Percentiles rank a stretch among this genome's conserved stretches.
Evolutionary conservation across 1,284 basidiomycete genomes (phyloP).

Genomic region (Megacollybia platyphylla): DNA sequence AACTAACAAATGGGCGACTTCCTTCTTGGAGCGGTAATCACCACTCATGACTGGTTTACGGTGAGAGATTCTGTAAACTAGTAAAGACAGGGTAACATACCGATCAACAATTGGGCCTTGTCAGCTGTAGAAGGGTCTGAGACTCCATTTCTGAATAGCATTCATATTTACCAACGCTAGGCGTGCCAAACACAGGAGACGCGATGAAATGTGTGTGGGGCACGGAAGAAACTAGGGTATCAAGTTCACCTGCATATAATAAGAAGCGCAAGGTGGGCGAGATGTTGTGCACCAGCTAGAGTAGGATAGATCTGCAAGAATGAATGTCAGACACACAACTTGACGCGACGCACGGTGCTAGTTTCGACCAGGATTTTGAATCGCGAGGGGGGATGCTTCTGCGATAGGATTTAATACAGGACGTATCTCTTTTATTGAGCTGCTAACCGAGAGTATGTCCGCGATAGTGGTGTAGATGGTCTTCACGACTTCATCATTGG

Average conservation of each 20-base stretch:
- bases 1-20: constrained; percentile 62
- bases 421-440: constrained; percentile 1
- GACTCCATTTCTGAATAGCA: no score
- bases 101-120: constrained; percentile 57
- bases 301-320: constrained; percentile 50
- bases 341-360: constrained; percentile 44
- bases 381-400: constrained; percentile 29
- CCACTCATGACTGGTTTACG: constrained; percentile 43
- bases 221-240: constrained; percentile 50
- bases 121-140: constrained; percentile 21
- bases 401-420: constrained; percentile 6
- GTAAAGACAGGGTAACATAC: background rate
- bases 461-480: constrained; percentile 55
- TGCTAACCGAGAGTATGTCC: constrained; percentile 32
- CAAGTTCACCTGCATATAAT: constrained; percentile 46
- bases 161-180: constrained; percentile 27
- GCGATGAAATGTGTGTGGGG: constrained; percentile 61
- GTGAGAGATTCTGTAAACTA: background rate
- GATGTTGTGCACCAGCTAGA: constrained; percentile 38
- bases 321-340: constrained; percentile 1
- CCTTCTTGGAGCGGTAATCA: constrained; percentile 76
- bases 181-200: constrained; percentile 73
- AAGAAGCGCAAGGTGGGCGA: constrained; percentile 1
- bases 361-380: constrained; percentile 74
- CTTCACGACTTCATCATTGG: constrained; percentile 64